phyloP scores from a whole-genome alignment of 2,329 filamentous ascomycete genomes.

The Bertia moriformis region DNA sequence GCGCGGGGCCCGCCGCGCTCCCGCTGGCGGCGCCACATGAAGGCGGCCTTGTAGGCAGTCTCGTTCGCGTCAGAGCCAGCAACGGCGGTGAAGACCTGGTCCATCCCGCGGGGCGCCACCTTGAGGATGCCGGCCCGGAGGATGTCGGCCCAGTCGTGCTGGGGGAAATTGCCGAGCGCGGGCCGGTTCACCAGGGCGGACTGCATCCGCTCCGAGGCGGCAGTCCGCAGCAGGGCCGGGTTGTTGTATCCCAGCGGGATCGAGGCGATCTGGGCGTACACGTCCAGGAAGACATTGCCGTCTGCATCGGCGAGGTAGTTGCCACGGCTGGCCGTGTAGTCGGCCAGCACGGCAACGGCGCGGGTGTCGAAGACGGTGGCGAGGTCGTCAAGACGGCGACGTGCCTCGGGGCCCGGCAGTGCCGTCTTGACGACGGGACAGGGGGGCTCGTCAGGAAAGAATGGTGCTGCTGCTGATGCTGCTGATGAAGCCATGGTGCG shows the following conservation, averaged over 20 bases:
- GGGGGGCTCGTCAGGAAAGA: no score
- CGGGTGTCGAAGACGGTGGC: slow-evolving; percentile 33
- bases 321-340: slow-evolving; percentile 34
- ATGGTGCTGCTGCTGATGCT: no score
- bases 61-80: slow-evolving; percentile 74
- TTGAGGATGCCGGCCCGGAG: slow-evolving; percentile 57
- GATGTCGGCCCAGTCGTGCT: slow-evolving; percentile 59
- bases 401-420: no score
- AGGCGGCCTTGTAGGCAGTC: slow-evolving; percentile 72
- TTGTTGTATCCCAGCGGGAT: slow-evolving; percentile 79
- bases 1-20: slow-evolving; percentile 51
- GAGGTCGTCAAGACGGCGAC: slow-evolving; percentile 24
- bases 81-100: slow-evolving; percentile 71
- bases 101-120: slow-evolving; percentile 59
- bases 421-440: no score
- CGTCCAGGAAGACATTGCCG: slow-evolving; percentile 32
- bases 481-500: no score
- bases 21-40: slow-evolving; percentile 65
- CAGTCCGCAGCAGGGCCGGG: slow-evolving; percentile 47
- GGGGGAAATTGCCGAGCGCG: slow-evolving; percentile 68
- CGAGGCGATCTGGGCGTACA: slow-evolving; percentile 69
- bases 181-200: slow-evolving; percentile 65
- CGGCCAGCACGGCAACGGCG: slow-evolving; percentile 34
- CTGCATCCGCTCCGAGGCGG: slow-evolving; percentile 57
- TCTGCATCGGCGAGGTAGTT: slow-evolving; percentile 37